phyloP scores from a whole-genome alignment of 2,329 filamentous ascomycete genomes.

The Pseudocercospora fijiensis region DNA sequence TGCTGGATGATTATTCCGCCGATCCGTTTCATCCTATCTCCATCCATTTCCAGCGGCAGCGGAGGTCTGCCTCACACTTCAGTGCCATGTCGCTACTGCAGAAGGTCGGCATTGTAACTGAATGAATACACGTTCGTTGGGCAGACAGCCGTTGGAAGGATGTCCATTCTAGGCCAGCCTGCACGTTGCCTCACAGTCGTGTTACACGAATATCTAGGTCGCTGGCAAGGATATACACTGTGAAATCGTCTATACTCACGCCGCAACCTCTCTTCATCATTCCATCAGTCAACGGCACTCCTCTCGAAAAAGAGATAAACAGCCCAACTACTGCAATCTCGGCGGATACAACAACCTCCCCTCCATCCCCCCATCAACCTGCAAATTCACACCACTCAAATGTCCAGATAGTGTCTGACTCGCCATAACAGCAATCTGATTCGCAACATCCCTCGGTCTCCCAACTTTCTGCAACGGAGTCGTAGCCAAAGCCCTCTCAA shows the following conservation, averaged over 20 bases:
- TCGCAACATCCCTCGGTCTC: constrained; percentile 31
- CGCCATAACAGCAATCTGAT: constrained; percentile 34
- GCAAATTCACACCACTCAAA: constrained; percentile 32
- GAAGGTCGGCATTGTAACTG: too few relatives aligned
- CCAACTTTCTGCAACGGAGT: constrained; percentile 36
- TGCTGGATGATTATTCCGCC: background rate
- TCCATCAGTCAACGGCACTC: too few relatives aligned
- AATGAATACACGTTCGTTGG: too few relatives aligned
- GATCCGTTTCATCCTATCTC: background rate
- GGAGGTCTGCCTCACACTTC: background rate
- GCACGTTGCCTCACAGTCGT: too few relatives aligned
- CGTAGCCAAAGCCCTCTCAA: constrained; percentile 34
- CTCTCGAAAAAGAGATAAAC: too few relatives aligned
- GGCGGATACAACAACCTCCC: constrained; percentile 31
- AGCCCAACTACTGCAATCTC: background rate
- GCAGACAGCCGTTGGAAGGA: too few relatives aligned
- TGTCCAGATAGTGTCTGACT: constrained; percentile 33
- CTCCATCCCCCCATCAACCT: constrained; percentile 35
- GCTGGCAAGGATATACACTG: too few relatives aligned
- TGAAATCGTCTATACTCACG: too few relatives aligned
- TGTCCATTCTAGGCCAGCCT: too few relatives aligned
- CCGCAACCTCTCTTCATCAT: too few relatives aligned
- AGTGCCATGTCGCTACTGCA: too few relatives aligned
- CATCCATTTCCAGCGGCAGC: background rate
- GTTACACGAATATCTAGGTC: too few relatives aligned